Conservation (phyloP, 2,329 filamentous ascomycete species). For the Colletotrichum lindemuthianum region DNA sequence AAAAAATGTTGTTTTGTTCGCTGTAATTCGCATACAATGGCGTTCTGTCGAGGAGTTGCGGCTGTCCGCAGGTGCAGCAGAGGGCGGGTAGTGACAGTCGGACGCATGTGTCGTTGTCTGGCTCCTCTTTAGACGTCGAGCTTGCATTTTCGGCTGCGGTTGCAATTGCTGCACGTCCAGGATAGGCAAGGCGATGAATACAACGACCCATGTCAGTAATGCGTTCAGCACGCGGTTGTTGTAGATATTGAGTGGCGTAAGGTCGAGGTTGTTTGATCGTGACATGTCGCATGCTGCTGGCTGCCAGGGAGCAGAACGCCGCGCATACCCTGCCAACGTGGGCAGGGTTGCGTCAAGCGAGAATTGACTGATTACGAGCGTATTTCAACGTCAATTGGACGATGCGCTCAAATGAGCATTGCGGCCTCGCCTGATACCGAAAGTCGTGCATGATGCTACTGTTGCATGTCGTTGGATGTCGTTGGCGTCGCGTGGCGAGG, state of each 20-base stretch:
- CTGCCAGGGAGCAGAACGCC: background rate
- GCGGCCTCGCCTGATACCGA: conserved; percentile 5
- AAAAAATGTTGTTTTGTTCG: background rate
- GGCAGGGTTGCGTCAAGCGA: background rate
- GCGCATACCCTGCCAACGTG: background rate
- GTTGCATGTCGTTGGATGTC: background rate
- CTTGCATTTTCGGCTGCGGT: too few relatives aligned
- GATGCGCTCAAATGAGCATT: too few relatives aligned
- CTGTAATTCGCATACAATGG: conserved; percentile 3
- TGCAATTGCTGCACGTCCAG: too few relatives aligned
- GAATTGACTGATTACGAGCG: background rate
- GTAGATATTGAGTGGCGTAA: conserved; percentile 10
- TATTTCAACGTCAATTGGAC: conserved; percentile 2
- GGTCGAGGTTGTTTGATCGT: conserved; percentile 8
- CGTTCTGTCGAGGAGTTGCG: conserved; percentile 1
- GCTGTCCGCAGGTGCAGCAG: background rate
- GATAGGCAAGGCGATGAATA: too few relatives aligned
- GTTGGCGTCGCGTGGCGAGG: background rate
- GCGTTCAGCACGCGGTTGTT: too few relatives aligned
- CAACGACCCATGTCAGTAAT: too few relatives aligned
- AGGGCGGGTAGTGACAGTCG: too few relatives aligned
- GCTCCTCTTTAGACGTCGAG: too few relatives aligned
- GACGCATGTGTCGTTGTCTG: too few relatives aligned
- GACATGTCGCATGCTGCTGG: conserved; percentile 21
- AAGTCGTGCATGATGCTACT: background rate